Evolutionary conservation across 163 green algal genomes (phyloP).

Genomic region (Scenedesmus sp.): DNA sequence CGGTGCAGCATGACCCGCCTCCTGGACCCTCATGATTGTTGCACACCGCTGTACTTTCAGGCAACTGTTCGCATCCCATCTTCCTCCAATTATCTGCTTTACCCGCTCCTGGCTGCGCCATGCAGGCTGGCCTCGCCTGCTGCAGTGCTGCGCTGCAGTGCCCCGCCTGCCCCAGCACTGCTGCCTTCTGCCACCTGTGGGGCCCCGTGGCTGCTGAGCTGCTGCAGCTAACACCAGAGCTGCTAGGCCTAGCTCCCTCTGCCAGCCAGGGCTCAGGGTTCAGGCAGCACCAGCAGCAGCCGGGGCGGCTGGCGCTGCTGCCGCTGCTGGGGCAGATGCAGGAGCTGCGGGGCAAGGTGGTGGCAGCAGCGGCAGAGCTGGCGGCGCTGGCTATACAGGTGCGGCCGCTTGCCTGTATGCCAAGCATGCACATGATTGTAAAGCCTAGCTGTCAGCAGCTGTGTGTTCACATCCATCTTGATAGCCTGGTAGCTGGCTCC

Average conservation of each 20-base stretch:
- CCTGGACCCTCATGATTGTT: neutral
- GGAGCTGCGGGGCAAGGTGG: conserved; percentile 12
- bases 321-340: conserved; percentile 28
- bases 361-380: conserved; percentile 18
- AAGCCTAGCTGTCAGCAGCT: too few species aligned
- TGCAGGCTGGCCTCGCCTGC: conserved; percentile 26
- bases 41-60: neutral
- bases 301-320: conserved; percentile 21
- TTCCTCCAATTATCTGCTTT: too few species aligned
- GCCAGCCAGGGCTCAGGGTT: neutral
- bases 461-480: too few species aligned
- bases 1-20: neutral
- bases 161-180: conserved; percentile 11
- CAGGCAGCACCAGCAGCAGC: conserved; percentile 27
- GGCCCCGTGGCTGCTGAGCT: conserved; percentile 27
- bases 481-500: too few species aligned
- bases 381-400: conserved; percentile 40
- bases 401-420: too few species aligned
- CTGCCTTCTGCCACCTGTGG: conserved; percentile 39
- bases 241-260: neutral
- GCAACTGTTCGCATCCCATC: too few species aligned
- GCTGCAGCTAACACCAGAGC: conserved; percentile 1
- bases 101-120: neutral
- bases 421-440: too few species aligned
- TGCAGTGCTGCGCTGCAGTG: conserved; percentile 30